phyloP scores from a whole-genome alignment of 2,329 filamentous ascomycete genomes.

The Xylariales sp. region DNA sequence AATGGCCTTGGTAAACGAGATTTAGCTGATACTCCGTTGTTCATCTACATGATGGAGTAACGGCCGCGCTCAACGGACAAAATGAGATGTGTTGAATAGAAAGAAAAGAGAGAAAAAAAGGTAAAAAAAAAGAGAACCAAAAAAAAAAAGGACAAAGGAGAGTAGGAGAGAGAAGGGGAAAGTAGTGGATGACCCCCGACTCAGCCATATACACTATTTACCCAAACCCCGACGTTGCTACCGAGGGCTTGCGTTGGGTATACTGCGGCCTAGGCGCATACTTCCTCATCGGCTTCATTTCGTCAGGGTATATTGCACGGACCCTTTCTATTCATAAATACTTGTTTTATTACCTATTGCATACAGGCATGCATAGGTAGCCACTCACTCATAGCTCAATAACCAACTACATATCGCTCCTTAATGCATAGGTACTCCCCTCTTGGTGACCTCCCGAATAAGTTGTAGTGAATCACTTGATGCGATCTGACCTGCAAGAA shows the following conservation, averaged over 20 bases:
- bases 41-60: neutral
- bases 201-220: neutral
- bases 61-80: neutral
- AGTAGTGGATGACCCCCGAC: neutral
- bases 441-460: neutral
- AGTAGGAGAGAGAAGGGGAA: neutral
- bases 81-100: neutral
- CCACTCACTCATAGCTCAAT: constrained; percentile 23
- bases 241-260: neutral
- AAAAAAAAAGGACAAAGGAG: neutral
- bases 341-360: constrained; percentile 3
- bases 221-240: neutral
- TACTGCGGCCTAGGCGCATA: neutral
- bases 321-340: neutral
- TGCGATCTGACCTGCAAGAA: neutral
- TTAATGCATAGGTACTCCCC: neutral
- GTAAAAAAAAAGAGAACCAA: neutral
- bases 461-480: neutral
- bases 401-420: constrained; percentile 23
- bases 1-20: neutral
- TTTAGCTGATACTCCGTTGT: neutral
- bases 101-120: neutral
- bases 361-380: constrained; percentile 6
- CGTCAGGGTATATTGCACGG: neutral
- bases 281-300: constrained; percentile 7